These are phyloP conservation scores for Durusdinium trenchii DNA, from an alignment of 73 alveolate genomes.

Conservation along the genomic window DNA sequence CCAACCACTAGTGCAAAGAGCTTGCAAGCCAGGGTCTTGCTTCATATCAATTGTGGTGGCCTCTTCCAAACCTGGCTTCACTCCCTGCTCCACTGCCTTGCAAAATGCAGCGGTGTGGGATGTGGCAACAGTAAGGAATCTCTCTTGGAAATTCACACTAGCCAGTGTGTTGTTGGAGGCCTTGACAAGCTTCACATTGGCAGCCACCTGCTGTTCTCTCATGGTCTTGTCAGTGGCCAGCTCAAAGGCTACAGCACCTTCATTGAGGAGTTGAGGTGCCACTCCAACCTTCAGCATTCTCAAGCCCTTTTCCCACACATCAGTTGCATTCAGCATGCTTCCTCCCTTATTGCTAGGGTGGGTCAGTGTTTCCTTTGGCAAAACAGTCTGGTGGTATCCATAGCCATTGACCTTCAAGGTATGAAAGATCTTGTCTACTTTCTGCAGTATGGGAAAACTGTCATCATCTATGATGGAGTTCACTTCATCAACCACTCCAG, in stretches of 20 bases:
- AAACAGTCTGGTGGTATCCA: background rate
- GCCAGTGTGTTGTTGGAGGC: background rate
- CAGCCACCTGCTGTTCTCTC: background rate
- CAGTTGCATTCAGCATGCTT: background rate
- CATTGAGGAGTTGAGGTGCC: background rate
- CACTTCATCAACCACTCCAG: background rate
- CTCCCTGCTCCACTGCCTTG: background rate
- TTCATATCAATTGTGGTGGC: background rate
- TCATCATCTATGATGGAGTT: background rate
- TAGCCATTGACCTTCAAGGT: background rate
- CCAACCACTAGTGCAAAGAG: background rate
- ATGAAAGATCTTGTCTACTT: background rate
- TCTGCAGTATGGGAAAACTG: background rate
- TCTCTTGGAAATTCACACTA: background rate
- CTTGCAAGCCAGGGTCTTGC: background rate
- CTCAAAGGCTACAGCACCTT: background rate
- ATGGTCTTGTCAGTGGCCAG: background rate
- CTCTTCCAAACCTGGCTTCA: background rate
- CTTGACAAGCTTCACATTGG: background rate
- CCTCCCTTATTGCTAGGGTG: background rate
- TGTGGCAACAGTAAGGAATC: background rate
- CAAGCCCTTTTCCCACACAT: background rate
- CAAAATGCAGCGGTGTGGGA: conserved; percentile 30
- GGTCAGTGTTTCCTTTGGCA: background rate
- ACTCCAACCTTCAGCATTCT: background rate